phyloP scores from a whole-genome alignment of 1,139 yeast species.

The Pichia kudriavzevii region DNA sequence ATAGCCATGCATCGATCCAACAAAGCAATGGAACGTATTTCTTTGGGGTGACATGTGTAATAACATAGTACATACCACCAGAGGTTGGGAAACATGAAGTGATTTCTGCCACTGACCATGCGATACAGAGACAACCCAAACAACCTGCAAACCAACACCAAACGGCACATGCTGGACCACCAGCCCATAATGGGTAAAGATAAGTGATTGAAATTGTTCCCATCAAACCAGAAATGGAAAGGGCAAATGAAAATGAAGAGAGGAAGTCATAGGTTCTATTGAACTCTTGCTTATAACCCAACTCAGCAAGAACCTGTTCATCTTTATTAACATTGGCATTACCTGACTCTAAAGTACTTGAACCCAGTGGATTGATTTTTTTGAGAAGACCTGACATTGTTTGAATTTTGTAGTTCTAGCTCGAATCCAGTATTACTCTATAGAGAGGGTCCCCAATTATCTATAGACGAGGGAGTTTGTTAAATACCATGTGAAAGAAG shows the following conservation, averaged over 20 bases:
- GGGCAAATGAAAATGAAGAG: conserved; percentile 27
- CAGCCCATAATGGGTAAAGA: conserved; percentile 34
- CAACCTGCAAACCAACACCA: conserved; percentile 71
- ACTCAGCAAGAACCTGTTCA: conserved; percentile 25
- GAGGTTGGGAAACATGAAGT: conserved; percentile 65
- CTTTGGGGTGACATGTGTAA: conserved; percentile 30
- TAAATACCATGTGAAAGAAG: too few relatives aligned
- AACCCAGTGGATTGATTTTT: conserved; percentile 8
- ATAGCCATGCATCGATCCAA: conserved; percentile 42
- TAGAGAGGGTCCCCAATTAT: too few relatives aligned
- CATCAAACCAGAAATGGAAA: conserved; percentile 31
- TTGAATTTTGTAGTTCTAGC: conserved; percentile 10
- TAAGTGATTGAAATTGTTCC: conserved; percentile 30
- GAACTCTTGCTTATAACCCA: conserved; percentile 29
- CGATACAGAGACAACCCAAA: conserved; percentile 48
- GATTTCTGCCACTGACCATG: conserved; percentile 54
- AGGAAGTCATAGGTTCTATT: conserved; percentile 25
- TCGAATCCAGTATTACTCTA: too few relatives aligned
- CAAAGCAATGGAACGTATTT: conserved; percentile 29
- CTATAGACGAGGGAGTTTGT: too few relatives aligned
- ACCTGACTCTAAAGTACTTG: neutral
- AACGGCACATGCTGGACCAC: conserved; percentile 51
- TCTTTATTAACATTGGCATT: conserved; percentile 17
- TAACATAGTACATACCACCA: conserved; percentile 56
- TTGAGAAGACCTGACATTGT: conserved; percentile 17